These are phyloP conservation scores for Neoscytalidium dimidiatum DNA, from an alignment of 2,329 filamentous ascomycete species.

Conservation along the genomic window DNA sequence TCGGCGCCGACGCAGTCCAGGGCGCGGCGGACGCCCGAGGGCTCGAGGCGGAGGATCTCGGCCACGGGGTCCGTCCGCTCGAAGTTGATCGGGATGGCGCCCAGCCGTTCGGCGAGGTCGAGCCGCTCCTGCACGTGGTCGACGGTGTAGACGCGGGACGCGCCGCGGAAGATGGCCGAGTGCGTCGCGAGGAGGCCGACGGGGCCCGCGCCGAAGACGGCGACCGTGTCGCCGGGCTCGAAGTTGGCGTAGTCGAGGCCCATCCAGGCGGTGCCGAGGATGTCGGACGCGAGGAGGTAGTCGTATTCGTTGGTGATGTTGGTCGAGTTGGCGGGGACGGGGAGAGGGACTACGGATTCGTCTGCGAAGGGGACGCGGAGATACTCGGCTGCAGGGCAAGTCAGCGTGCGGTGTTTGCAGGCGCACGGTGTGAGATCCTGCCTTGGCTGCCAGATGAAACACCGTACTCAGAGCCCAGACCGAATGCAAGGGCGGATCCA, in stretches of 20 bases:
- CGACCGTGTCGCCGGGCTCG: constrained; percentile 30
- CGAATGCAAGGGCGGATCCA: not conserved
- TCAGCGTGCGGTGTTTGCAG: not conserved
- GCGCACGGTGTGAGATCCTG: not conserved
- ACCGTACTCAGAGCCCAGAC: constrained; percentile 21
- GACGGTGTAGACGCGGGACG: constrained; percentile 34
- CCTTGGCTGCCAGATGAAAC: constrained; percentile 20
- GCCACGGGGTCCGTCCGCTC: constrained; percentile 28
- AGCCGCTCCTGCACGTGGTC: constrained; percentile 32
- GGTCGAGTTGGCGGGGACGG: not conserved
- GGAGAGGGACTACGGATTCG: constrained; percentile 21
- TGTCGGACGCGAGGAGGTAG: constrained; percentile 32
- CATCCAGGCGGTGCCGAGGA: constrained; percentile 31
- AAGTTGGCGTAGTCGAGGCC: constrained; percentile 27
- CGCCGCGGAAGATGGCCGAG: constrained; percentile 36
- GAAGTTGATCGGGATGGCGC: constrained; percentile 40
- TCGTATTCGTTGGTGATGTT: constrained; percentile 21
- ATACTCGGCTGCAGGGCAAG: constrained; percentile 23
- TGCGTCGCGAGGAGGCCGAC: constrained; percentile 39
- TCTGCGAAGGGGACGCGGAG: constrained; percentile 24
- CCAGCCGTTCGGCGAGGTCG: constrained; percentile 30
- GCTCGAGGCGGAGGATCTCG: constrained; percentile 31
- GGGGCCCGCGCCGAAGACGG: constrained; percentile 38
- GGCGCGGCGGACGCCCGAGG: constrained; percentile 19
- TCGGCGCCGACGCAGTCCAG: not conserved